These are phyloP conservation scores for Mycena vulgaris DNA, from an alignment of 768 basidiomycete species.

Conservation along the genomic window DNA sequence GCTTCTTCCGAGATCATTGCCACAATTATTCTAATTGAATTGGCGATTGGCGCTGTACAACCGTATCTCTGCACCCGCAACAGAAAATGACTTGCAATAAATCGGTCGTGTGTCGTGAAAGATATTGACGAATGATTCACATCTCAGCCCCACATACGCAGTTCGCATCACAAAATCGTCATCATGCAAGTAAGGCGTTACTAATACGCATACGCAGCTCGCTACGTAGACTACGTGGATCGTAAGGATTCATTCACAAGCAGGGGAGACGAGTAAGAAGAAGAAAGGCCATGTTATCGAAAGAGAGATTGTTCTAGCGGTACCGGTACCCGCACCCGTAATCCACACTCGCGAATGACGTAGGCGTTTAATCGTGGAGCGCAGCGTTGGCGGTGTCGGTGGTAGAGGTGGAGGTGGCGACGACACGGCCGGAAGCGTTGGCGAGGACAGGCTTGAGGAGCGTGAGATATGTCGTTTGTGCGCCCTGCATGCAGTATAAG, in stretches of 20 bases:
- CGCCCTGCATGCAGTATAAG: constrained; percentile 71
- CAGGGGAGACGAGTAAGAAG: not conserved
- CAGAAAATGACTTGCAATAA: no score
- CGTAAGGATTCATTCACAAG: no score
- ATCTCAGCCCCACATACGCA: no score
- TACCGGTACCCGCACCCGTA: not conserved
- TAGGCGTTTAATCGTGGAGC: constrained; percentile 50
- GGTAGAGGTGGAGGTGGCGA: constrained; percentile 62
- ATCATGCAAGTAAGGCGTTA: constrained; percentile 21
- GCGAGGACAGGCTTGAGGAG: constrained; percentile 86
- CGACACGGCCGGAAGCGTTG: constrained; percentile 66
- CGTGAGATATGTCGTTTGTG: constrained; percentile 83
- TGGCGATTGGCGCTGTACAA: no score
- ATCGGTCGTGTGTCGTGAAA: no score
- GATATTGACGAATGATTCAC: no score
- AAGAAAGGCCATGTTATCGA: constrained; percentile 13
- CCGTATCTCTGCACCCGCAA: no score
- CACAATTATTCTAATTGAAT: no score
- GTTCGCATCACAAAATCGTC: not conserved
- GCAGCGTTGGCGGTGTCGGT: constrained; percentile 71
- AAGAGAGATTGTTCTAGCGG: constrained; percentile 33
- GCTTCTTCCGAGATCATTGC: no score
- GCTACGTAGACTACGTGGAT: constrained; percentile 21
- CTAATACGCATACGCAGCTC: constrained; percentile 28
- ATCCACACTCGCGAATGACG: not conserved